Evolutionary conservation across 257 asterid species (phyloP).

Genomic region (Voacanga thouarsii): DNA sequence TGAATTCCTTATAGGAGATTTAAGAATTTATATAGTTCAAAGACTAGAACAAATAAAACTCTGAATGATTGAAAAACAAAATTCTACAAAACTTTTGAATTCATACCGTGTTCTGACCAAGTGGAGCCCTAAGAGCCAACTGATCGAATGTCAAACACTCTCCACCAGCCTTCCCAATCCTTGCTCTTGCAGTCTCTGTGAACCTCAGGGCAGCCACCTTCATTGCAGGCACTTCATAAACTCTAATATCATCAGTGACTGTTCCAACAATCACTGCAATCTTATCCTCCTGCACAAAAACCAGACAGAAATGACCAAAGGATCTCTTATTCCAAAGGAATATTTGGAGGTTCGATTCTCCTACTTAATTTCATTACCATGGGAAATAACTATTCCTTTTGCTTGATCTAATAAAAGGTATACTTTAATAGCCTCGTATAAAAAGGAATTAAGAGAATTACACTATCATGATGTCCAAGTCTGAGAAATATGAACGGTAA

Average conservation of each 20-base stretch:
- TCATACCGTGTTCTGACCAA: constrained; percentile 42
- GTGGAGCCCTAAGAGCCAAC: constrained; percentile 41
- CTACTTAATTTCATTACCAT: neutral
- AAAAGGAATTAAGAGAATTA: neutral
- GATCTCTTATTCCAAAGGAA: neutral
- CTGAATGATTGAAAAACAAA: too few species aligned
- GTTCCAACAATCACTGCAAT: constrained; percentile 37
- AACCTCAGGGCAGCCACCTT: constrained; percentile 39
- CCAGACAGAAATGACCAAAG: neutral
- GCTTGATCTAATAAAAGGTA: neutral
- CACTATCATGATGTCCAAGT: neutral
- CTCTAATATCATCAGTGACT: constrained; percentile 36
- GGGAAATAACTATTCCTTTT: neutral
- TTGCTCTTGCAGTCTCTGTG: constrained; percentile 42
- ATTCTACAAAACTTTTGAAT: neutral
- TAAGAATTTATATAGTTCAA: neutral
- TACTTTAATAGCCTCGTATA: neutral
- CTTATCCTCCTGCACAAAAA: constrained; percentile 29
- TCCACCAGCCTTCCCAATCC: constrained; percentile 46
- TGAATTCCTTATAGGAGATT: neutral
- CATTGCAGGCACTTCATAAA: constrained; percentile 28
- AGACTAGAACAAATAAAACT: neutral
- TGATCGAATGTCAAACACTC: constrained; percentile 43
- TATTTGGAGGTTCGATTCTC: neutral
- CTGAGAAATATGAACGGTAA: neutral